Base-by-base conservation (phyloP, 1,284 basidiomycete species). In the Apiotrichum siamense region DNA sequence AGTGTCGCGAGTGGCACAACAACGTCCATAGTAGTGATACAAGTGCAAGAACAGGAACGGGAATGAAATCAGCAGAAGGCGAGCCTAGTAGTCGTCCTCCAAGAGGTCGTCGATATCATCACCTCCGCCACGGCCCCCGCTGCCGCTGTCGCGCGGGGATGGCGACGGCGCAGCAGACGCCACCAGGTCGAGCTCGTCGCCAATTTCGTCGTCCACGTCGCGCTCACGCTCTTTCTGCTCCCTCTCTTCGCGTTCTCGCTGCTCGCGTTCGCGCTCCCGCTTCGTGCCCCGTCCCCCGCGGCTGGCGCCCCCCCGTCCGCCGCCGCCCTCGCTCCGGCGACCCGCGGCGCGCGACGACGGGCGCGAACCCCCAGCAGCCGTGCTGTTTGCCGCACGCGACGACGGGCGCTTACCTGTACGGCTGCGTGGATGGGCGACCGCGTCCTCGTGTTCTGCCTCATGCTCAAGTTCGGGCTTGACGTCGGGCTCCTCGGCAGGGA, bases 41-140 rank as follows among this genome's bases (percentile, higher is more conserved):
- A 18, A 18, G 9, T 12, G 7, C 11, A 7, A 7, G n/a, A n/a
- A 9, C 17, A 43, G 36, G 2, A 39, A 31, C 9, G 15, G 9
- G 29, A 31, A 15, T 9, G 15, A 15, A 31, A 31, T 9, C n/a
- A n/a, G n/a, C n/a, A n/a, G n/a, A n/a, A n/a, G n/a, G n/a, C n/a
- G n/a, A n/a, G n/a, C n/a, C 42, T 50, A 50, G 33, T 50, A 45
- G 18, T 50, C 49, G 37, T 50, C 49, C 23, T 26, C 44, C 27
- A 39, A 27, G 32, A 41, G 25, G 40, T 49, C 47, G n/a, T 39
- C n/a, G 23, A 15, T 17, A 7, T 15, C 4, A 11, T 33, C 32
- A 17, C 32, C 12, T 3, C n/a, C n/a, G n/a, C n/a, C n/a, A n/a
- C n/a, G n/a, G n/a, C n/a, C n/a, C n/a, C n/a, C n/a, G n/a, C n/a